phyloP scores from a whole-genome alignment of 306 rosid species.

The Purshia tridentata region DNA sequence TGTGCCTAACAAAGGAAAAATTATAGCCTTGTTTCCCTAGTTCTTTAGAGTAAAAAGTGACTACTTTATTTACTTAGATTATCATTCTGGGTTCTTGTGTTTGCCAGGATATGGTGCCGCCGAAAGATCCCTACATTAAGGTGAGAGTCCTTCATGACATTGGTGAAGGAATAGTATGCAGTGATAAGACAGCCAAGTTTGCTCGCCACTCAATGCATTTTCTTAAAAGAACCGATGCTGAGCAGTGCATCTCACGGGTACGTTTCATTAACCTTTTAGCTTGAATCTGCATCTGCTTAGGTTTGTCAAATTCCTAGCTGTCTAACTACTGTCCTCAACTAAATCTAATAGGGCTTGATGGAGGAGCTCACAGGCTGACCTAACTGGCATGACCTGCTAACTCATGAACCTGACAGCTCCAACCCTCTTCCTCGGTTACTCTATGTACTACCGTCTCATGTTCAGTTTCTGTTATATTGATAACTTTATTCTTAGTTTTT shows the following conservation, averaged over 20 bases:
- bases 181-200: conserved; percentile 76
- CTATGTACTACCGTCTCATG: not conserved
- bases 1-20: not conserved
- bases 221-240: conserved; percentile 90
- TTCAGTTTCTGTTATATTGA: not conserved
- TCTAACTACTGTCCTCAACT: conserved; percentile 9
- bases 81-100: conserved; percentile 11
- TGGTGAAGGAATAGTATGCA: conserved; percentile 70
- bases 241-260: conserved; percentile 72
- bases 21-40: not conserved
- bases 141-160: conserved; percentile 89
- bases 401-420: not conserved
- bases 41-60: not conserved
- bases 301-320: conserved; percentile 10
- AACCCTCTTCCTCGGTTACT: not conserved
- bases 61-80: not conserved
- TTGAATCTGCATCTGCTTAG: conserved; percentile 9
- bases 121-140: conserved; percentile 89
- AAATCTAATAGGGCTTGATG: conserved; percentile 72
- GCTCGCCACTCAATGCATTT: conserved; percentile 86
- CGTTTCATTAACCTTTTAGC: conserved; percentile 23
- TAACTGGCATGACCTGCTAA: not conserved
- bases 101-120: conserved; percentile 94
- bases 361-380: conserved; percentile 74
- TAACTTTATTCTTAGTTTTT: not conserved